Evolutionary conservation across 176 grass and related monocot species (phyloP).

Genomic region (Eremochloa ophiuroides): DNA sequence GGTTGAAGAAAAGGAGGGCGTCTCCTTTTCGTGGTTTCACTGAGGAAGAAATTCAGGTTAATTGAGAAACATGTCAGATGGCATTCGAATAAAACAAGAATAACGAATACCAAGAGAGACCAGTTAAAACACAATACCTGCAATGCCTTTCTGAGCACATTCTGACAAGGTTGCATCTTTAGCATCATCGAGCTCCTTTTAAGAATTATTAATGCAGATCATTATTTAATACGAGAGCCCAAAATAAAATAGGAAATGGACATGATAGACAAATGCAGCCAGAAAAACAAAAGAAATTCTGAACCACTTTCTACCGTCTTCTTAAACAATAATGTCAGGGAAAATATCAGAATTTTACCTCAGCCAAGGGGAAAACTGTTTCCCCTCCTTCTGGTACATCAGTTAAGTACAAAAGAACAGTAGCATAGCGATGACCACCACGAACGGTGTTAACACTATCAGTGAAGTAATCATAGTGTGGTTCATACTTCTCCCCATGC

Average conservation of each 20-base stretch:
- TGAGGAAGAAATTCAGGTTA: conserved; percentile 14
- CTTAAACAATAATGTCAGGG: neutral
- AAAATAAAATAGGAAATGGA: neutral
- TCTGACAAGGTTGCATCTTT: conserved; percentile 72
- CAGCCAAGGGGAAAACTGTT: conserved; percentile 87
- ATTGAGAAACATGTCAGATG: conserved; percentile 13
- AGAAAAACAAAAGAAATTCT: neutral
- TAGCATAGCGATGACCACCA: conserved; percentile 85
- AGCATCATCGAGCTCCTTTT: conserved; percentile 36
- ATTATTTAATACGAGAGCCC: neutral
- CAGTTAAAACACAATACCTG: conserved; percentile 45
- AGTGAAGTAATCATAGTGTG: conserved; percentile 81
- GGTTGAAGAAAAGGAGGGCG: conserved; percentile 93
- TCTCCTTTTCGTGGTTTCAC: conserved; percentile 87
- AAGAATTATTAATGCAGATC: neutral
- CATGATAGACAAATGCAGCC: neutral
- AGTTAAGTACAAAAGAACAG: conserved; percentile 85
- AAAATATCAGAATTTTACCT: conserved; percentile 45
- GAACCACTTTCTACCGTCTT: conserved; percentile 6
- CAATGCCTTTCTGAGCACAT: conserved; percentile 68
- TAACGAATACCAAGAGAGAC: neutral
- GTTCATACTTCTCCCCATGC: conserved; percentile 78
- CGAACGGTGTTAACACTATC: conserved; percentile 69
- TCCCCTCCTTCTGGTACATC: conserved; percentile 82
- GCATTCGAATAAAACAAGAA: neutral